These are phyloP conservation scores for Ogataea wickerhamii DNA, from an alignment of 805 yeast genomes.

Conservation along the genomic window DNA sequence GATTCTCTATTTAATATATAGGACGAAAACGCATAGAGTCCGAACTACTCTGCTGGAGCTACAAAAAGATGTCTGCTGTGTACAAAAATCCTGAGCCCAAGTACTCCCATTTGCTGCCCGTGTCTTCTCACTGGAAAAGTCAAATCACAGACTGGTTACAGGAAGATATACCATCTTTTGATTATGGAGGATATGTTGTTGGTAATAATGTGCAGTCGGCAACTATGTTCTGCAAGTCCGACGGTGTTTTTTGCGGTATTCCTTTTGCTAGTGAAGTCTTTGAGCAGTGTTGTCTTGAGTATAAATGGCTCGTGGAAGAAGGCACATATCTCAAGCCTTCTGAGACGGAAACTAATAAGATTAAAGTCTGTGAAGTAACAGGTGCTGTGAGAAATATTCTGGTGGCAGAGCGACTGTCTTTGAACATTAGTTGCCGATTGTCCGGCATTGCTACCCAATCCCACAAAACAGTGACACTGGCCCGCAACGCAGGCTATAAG, in stretches of 20 bases:
- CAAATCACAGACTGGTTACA: slow-evolving; percentile 70
- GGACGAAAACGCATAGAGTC: no score
- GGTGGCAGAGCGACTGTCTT: slow-evolving; percentile 80
- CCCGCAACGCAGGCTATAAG: slow-evolving; percentile 62
- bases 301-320: slow-evolving; percentile 71
- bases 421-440: slow-evolving; percentile 75
- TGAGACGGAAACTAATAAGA: slow-evolving; percentile 41
- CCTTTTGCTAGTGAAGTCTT: slow-evolving; percentile 89
- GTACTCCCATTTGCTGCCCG: slow-evolving; percentile 60
- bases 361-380: slow-evolving; percentile 69
- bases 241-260: slow-evolving; percentile 77
- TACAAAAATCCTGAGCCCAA: slow-evolving; percentile 32
- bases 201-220: slow-evolving; percentile 72
- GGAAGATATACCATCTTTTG: slow-evolving; percentile 93
- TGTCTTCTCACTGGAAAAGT: slow-evolving; percentile 76
- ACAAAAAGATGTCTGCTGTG: slow-evolving; percentile 2
- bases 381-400: slow-evolving; percentile 81
- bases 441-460: slow-evolving; percentile 88
- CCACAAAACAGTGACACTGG: slow-evolving; percentile 50
- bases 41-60: not conserved
- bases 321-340: slow-evolving; percentile 56
- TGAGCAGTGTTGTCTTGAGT: slow-evolving; percentile 64
- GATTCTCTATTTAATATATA: no score
- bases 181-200: slow-evolving; percentile 94
- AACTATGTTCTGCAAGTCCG: slow-evolving; percentile 73